These are phyloP conservation scores for Pseudogymnoascus sp. DNA, from an alignment of 2,329 filamentous ascomycete species.

Conservation along the genomic window DNA sequence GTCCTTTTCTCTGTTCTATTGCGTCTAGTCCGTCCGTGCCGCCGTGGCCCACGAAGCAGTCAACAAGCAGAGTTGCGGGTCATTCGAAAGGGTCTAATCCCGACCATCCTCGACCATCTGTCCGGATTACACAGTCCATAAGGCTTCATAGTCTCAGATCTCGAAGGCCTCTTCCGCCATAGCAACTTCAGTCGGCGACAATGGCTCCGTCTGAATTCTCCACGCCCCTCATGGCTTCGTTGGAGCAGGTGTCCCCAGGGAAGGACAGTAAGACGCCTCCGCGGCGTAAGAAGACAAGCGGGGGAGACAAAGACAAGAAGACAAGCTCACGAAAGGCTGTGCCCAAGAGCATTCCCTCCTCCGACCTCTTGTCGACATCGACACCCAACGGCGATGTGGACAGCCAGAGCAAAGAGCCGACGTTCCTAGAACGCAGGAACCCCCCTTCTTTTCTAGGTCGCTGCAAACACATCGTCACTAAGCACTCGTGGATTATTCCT, in stretches of 20 bases:
- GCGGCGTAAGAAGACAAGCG: not conserved
- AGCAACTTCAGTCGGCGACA: not conserved
- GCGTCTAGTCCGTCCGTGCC: not conserved
- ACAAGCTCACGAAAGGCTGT: slow-evolving; percentile 1
- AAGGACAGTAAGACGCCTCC: not conserved
- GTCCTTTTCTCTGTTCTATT: not conserved
- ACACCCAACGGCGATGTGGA: not conserved
- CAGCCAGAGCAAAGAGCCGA: slow-evolving; percentile 17
- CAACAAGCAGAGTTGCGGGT: not conserved
- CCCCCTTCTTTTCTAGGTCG: slow-evolving; percentile 37
- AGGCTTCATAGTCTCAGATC: not conserved
- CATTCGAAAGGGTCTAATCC: not conserved
- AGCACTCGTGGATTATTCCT: slow-evolving; percentile 57
- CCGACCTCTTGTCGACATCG: not conserved
- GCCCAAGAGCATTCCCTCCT: not conserved
- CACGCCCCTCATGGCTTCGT: not conserved
- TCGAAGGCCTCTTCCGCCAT: not conserved
- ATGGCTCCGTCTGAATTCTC: not conserved
- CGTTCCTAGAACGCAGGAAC: slow-evolving; percentile 28
- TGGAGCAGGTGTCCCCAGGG: not conserved
- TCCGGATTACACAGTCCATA: not conserved
- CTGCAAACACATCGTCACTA: slow-evolving; percentile 39
- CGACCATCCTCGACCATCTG: not conserved
- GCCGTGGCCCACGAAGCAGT: not conserved
- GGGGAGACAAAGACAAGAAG: not conserved